Base-by-base conservation (phyloP, 257 asterid genomes). In the Penstemon davidsonii region DNA sequence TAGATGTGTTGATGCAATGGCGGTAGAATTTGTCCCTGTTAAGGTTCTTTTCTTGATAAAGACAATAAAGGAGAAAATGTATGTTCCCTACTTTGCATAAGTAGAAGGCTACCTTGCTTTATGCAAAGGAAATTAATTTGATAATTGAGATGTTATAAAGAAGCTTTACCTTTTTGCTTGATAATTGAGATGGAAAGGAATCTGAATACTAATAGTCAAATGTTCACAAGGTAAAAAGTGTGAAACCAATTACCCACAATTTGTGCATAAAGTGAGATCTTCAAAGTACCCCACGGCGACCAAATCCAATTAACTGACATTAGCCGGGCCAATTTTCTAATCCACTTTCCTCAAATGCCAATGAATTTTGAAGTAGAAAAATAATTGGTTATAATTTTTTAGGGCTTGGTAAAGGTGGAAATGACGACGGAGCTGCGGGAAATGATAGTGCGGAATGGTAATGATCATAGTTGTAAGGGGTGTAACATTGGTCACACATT, bases 11-110 rank as follows among this genome's bases (percentile, higher is more conserved):
- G 59, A 44, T 54, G 68, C 55, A 59, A 59, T 11, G 67, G 76
- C 47, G 13, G 66, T 37, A 62, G 39, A 70, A 73, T 56, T 50
- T 54, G 60, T 59, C 63, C 47, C 62, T 64, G 61, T 5, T 50
- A 13, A 25, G 69, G 72, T 72, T 62, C 73, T 77, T 80, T 79
- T 68, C 84, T 83, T 78, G 81, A 73, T 66, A 77, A 86, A 81
- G 78, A 25, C 73, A 66, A 69, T 36, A 73, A 77, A 67, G 55
- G 55, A 68, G 78, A 39, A 66, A 40, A 67, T 46, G 59, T 70
- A 67, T 71, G 72, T 62, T 66, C 36, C 61, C 57, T 60, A 60
- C 75, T 71, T 71, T 33, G 64, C 62, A 74, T 59, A 57, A 57
- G 45, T 54, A 40, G 74, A 70, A 71, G 79, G 80, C 70, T 53